Evolutionary conservation across 2,329 filamentous ascomycete species (phyloP).

Genomic region (Trichoderma endophyticum): DNA sequence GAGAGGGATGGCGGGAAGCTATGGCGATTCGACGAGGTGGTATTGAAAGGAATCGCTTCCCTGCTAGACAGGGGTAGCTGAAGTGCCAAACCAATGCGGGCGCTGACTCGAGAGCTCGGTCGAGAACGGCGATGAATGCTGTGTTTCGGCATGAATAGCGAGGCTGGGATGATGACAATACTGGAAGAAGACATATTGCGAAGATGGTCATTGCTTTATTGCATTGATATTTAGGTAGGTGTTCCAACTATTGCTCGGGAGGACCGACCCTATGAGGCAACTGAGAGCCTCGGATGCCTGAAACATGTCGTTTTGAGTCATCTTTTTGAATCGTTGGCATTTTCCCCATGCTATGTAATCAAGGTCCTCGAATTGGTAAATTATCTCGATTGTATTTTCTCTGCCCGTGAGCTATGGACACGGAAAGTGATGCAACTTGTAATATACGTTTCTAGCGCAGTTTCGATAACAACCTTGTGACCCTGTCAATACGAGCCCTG

Average conservation of each 20-base stretch:
- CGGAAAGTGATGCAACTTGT: background rate
- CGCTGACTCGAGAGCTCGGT: background rate
- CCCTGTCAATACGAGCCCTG: background rate
- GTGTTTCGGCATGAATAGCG: background rate
- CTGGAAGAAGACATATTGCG: background rate
- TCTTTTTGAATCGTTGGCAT: background rate
- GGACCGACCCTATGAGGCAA: background rate
- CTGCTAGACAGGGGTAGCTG: background rate
- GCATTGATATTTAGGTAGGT: background rate
- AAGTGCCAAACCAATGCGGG: background rate
- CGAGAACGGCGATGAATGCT: background rate
- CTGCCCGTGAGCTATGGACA: too few species aligned
- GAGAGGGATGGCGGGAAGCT: background rate
- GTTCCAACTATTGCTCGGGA: background rate
- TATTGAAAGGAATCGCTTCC: slow-evolving; percentile 6
- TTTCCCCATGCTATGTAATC: background rate
- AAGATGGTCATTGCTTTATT: background rate
- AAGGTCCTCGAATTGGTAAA: background rate
- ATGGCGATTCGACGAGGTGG: background rate
- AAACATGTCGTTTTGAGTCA: background rate
- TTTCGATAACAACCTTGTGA: background rate
- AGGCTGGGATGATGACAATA: background rate
- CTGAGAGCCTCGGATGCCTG: background rate
- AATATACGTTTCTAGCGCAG: background rate
- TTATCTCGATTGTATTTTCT: background rate